phyloP scores from a whole-genome alignment of 2,329 filamentous ascomycete species.

The Aureobasidium mangrovei region DNA sequence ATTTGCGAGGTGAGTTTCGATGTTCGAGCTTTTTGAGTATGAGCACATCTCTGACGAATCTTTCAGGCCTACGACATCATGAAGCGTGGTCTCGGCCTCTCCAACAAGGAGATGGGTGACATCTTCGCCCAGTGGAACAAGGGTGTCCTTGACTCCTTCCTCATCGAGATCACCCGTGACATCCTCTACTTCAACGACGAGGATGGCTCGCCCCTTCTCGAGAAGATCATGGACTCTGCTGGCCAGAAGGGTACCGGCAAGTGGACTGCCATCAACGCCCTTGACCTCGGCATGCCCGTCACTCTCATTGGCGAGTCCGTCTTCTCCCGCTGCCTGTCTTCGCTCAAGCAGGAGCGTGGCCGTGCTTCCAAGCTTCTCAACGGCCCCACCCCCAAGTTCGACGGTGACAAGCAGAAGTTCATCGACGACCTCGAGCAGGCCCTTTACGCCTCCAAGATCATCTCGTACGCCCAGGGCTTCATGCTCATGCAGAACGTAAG shows the following conservation, averaged over 20 bases:
- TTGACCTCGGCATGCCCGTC: slow-evolving; percentile 97
- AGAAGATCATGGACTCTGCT: slow-evolving; percentile 98
- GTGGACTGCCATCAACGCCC: slow-evolving; percentile 98
- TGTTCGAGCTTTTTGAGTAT: neutral
- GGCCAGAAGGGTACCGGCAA: slow-evolving; percentile 99
- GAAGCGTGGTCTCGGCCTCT: slow-evolving; percentile 90
- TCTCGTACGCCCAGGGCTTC: slow-evolving; percentile 99
- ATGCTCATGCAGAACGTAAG: slow-evolving; percentile 98
- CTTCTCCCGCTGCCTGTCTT: slow-evolving; percentile 86
- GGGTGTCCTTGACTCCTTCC: slow-evolving; percentile 96
- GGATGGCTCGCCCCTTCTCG: slow-evolving; percentile 79
- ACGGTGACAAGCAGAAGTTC: slow-evolving; percentile 87
- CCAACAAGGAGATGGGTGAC: slow-evolving; percentile 90
- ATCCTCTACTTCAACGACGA: slow-evolving; percentile 98
- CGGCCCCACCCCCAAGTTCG: slow-evolving; percentile 70
- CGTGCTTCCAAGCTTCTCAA: slow-evolving; percentile 71
- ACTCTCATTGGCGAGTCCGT: slow-evolving; percentile 97
- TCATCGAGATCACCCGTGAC: slow-evolving; percentile 97
- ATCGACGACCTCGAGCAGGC: slow-evolving; percentile 97
- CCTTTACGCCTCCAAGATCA: slow-evolving; percentile 98
- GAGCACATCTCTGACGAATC: slow-evolving; percentile 16
- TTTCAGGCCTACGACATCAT: slow-evolving; percentile 94
- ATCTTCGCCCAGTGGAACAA: slow-evolving; percentile 96
- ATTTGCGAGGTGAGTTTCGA: slow-evolving; percentile 76
- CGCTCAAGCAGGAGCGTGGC: slow-evolving; percentile 85